Percentiles rank a stretch among this genome's conserved stretches.
phyloP scores from a whole-genome alignment of 1,284 basidiomycete genomes.

The Tilletia caries region DNA sequence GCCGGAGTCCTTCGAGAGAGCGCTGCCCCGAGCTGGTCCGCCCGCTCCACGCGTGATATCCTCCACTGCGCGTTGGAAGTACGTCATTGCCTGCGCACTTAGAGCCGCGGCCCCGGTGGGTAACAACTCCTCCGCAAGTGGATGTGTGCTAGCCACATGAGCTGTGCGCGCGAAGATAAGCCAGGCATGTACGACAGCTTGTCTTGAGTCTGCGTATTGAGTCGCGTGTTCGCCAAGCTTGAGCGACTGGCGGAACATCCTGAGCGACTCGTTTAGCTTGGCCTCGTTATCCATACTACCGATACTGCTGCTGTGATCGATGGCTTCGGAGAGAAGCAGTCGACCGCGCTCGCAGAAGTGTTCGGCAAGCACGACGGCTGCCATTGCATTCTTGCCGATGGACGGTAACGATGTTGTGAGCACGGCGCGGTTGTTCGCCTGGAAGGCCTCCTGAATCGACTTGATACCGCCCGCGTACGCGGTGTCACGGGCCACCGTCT shows the following conservation, averaged over 20 bases:
- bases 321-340: constrained; percentile 2
- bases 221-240: constrained; percentile 51
- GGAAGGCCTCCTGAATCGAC: constrained; percentile 45
- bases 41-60: constrained; percentile 31
- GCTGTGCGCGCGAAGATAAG: constrained; percentile 45
- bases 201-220: constrained; percentile 47
- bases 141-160: constrained; percentile 27
- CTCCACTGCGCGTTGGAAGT: constrained; percentile 43
- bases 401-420: not conserved
- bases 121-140: not conserved
- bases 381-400: constrained; percentile 35
- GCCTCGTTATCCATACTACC: constrained; percentile 1
- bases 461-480: constrained; percentile 46
- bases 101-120: not conserved
- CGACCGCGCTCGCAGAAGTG: constrained; percentile 12
- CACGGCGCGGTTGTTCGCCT: constrained; percentile 38
- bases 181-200: constrained; percentile 40
- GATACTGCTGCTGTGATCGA: constrained; percentile 10
- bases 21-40: constrained; percentile 12
- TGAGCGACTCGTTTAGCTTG: constrained; percentile 28
- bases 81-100: constrained; percentile 15
- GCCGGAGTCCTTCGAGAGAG: constrained; percentile 29
- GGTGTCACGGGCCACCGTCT: constrained; percentile 40
- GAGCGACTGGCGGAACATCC: constrained; percentile 36
- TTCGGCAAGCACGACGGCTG: constrained; percentile 45